Evolutionary conservation across 768 basidiomycete species (phyloP).

Genomic region (Clathrus columnatus): DNA sequence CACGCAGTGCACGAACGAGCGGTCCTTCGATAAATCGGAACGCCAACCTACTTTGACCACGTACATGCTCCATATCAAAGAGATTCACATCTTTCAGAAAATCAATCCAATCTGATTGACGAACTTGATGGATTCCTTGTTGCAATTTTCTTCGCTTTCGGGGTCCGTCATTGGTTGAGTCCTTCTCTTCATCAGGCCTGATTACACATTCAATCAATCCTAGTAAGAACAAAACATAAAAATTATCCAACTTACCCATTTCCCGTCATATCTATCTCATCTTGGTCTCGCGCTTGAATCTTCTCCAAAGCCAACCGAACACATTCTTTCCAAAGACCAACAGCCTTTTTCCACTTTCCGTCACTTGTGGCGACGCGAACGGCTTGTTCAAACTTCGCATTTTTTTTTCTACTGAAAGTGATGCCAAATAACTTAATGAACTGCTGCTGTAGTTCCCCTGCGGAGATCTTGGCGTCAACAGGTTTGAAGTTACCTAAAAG

Average conservation of each 20-base stretch:
- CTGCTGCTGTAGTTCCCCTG: slow-evolving; percentile 53
- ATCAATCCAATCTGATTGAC: slow-evolving; percentile 51
- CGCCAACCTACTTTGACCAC: slow-evolving; percentile 80
- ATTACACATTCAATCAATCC: not conserved
- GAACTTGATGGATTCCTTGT: slow-evolving; percentile 29
- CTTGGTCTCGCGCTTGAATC: slow-evolving; percentile 25
- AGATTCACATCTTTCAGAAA: slow-evolving; percentile 63
- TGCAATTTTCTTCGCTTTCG: slow-evolving; percentile 67
- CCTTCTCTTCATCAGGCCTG: slow-evolving; percentile 17
- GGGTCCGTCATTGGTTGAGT: slow-evolving; percentile 37
- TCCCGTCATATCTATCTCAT: not conserved
- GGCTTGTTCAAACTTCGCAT: slow-evolving; percentile 75
- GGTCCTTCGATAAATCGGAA: slow-evolving; percentile 96
- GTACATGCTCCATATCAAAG: slow-evolving; percentile 86
- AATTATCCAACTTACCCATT: not conserved
- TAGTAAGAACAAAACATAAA: not conserved
- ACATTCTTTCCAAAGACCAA: slow-evolving; percentile 78
- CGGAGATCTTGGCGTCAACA: slow-evolving; percentile 79
- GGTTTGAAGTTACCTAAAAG: slow-evolving; percentile 94
- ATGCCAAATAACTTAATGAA: slow-evolving; percentile 76
- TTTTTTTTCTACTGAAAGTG: slow-evolving; percentile 87
- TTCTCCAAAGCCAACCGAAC: slow-evolving; percentile 58
- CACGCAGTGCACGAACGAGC: slow-evolving; percentile 78
- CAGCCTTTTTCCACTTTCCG: slow-evolving; percentile 77
- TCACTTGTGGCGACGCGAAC: slow-evolving; percentile 75